Evolutionary conservation across 1,139 yeast genomes (phyloP).

Genomic region (Hyphopichia burtonii): DNA sequence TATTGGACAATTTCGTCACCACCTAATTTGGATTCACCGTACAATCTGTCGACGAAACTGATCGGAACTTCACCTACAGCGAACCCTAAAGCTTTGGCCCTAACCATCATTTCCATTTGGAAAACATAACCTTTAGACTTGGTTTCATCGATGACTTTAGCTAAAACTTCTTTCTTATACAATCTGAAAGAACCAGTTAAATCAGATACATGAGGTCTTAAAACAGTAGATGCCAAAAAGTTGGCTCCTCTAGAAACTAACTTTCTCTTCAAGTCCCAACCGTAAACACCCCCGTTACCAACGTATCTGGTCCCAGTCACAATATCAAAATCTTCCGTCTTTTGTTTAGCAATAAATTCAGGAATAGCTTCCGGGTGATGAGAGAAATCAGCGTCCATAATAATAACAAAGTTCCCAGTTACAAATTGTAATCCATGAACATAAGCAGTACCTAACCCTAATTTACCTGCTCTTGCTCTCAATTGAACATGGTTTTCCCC

Average conservation of each 20-base stretch:
- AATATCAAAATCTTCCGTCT: constrained; percentile 64
- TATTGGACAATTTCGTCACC: constrained; percentile 82
- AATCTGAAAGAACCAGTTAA: constrained; percentile 79
- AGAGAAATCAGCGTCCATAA: constrained; percentile 86
- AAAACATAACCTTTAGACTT: constrained; percentile 80
- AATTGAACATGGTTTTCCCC: constrained; percentile 65
- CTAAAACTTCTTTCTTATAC: constrained; percentile 69
- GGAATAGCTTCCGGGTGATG: constrained; percentile 84
- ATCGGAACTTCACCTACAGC: constrained; percentile 80
- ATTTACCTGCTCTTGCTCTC: constrained; percentile 75
- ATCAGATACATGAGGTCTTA: constrained; percentile 74
- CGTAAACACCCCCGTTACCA: constrained; percentile 81
- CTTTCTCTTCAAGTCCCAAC: constrained; percentile 84
- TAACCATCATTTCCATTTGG: constrained; percentile 90
- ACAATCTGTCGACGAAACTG: constrained; percentile 74
- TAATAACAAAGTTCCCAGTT: constrained; percentile 73
- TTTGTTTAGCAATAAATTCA: constrained; percentile 67
- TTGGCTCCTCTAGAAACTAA: constrained; percentile 81
- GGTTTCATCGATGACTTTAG: constrained; percentile 66
- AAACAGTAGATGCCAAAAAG: constrained; percentile 68
- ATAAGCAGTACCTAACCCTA: constrained; percentile 81
- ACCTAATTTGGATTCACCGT: constrained; percentile 79
- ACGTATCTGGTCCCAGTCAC: constrained; percentile 87
- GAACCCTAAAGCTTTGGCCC: constrained; percentile 71
- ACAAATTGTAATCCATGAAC: constrained; percentile 75